Evolutionary conservation across 2,329 filamentous ascomycete species (phyloP), one percentile per base, ranked within the genome.

Genomic region (Xylaria sp.): DNA sequence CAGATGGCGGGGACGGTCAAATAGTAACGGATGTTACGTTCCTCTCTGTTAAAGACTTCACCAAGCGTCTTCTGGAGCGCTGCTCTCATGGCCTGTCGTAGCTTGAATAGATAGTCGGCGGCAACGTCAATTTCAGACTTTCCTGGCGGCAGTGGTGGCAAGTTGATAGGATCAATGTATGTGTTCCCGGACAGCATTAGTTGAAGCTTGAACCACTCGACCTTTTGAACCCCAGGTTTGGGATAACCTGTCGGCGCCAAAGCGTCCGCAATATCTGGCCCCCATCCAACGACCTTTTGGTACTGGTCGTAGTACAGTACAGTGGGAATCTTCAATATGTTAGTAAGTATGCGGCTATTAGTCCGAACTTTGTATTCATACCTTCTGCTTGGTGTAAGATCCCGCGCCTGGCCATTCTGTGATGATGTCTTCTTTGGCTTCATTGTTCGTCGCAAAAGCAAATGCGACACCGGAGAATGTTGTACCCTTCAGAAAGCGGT

Each of bases 241-340:
- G 96, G 96, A 81, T 98, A 98, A 72, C 96, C 96, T 50, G 96
- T 98, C 37, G 96, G 96, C 63, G 96, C 95, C 73, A 98, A 88
- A 73, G 96, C 96, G 83, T 98, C 95, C 70, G 96, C 94, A 77
- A 98, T 98, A 85, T 99, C 96, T 66, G 95, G 94, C 71, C 96
- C 96, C 96, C 96, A 99, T 76, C 96, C 96, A n/a, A 98, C 96
- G 58, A 99, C 96, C 82, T 98, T 98, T 79, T 99, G 96, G 82
- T 98, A 97, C 83, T 98, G 95, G 80, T 99, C 96, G 80, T 99
- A 99, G 85, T 99, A 99, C 70, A 99, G 89, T n/a, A 99, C 96
- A 15, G 96, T 98, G 18, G 96, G 96, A 76, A 99, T 98, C 96
- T 97, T 70, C 64, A 59, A 34, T 20, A 63, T 51, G 69, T 79